Percentiles rank a stretch among this genome's conserved stretches.
phyloP scores from a whole-genome alignment of 78 protist genomes.

The Dictyostelium firmibasis region DNA sequence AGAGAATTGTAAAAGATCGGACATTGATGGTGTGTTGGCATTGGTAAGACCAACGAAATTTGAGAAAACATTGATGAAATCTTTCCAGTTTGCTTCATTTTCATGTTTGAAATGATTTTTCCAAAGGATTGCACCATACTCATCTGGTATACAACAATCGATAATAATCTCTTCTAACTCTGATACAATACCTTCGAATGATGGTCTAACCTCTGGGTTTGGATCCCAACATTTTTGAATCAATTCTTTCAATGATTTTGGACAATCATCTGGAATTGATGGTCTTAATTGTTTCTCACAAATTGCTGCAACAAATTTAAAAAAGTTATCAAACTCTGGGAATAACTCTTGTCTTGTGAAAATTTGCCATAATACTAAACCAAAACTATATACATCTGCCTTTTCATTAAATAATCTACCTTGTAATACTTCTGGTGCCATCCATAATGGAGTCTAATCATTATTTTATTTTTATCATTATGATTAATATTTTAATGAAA shows the following conservation, averaged over 20 bases:
- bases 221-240: constrained; percentile 77
- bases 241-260: constrained; percentile 5
- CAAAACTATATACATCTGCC: constrained; percentile 87
- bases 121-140: constrained; percentile 75
- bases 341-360: constrained; percentile 82
- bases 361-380: constrained; percentile 84
- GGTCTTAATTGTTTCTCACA: constrained; percentile 80
- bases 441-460: constrained; percentile 81
- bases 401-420: constrained; percentile 83
- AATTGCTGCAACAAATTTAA: constrained; percentile 67
- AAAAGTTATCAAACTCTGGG: constrained; percentile 81
- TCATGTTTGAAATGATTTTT: constrained; percentile 59
- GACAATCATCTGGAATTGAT: constrained; percentile 78
- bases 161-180: constrained; percentile 67
- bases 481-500: no score
- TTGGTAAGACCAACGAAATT: constrained; percentile 73
- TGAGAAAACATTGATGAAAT: constrained; percentile 75
- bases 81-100: constrained; percentile 78
- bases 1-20: constrained; percentile 61
- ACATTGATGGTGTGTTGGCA: constrained; percentile 50
- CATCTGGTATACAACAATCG: constrained; percentile 73
- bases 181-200: constrained; percentile 69
- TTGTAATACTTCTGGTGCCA: constrained; percentile 86
- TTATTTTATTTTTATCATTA: not conserved
- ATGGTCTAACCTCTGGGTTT: constrained; percentile 68